Evolutionary conservation across 345 rosid genomes (phyloP), one percentile per base, ranked within the genome.

Genomic region (Abelmoschus esculentus): DNA sequence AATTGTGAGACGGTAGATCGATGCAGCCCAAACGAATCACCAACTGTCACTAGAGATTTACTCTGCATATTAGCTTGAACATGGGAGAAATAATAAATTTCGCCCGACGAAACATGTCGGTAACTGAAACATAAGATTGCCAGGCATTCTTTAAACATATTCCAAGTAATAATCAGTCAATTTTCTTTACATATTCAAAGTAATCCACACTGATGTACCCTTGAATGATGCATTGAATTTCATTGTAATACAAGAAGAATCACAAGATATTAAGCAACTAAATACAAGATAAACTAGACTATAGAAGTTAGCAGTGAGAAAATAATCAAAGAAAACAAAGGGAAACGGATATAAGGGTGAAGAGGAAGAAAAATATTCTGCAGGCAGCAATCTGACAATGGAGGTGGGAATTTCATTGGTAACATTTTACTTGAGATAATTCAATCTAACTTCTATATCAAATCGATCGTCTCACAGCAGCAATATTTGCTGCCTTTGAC

Each of bases 1-100:
- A 84, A 82, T 79, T 87, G 92, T 32, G 83, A 81, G 63, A 87
- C 89, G 6, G 83, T 87, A 6, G 86, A 82, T 77, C 83, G 89
- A 71, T 72, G 84, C 67, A 87, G 73, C 34, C 92, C 88, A 12
- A 86, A 81, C 0, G 78, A 77, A 67, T 87, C 86, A 9, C 86
- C 92, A 70, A 84, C 75, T 0, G 74, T 63, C 61, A 80, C 79
- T 3, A 85, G 72, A 11, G 92, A 85, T 13, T n/a, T n/a, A n/a
- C n/a, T n/a, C n/a, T n/a, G n/a, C n/a, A n/a, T n/a, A n/a, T n/a
- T 40, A 31, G 32, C 32, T 31, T 31, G 32, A 31, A 31, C 2
- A 31, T 31, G 32, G 32, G n/a, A 38, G 40, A 13, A 62, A 38
- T 8, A 32, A 31, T 36, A 22, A 4, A 36, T 36, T 61, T 2